Evolutionary conservation across 805 yeast genomes (phyloP), one percentile per base, ranked within the genome.

Genomic region (Groenewaldozyma salmanticensis): DNA sequence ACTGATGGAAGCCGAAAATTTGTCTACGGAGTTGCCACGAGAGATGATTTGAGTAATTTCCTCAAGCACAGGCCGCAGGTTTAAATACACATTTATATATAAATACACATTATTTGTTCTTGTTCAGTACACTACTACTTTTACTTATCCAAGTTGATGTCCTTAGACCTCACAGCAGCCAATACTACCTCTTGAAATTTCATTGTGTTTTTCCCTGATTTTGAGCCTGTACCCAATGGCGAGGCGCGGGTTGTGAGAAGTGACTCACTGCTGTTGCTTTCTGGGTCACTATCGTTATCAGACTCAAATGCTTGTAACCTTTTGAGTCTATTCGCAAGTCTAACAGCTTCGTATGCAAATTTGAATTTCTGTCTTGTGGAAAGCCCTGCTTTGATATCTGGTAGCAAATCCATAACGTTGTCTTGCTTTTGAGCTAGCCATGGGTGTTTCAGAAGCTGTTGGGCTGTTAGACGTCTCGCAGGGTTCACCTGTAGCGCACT

Each of bases 271-370:
- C 22, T 21, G 31, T 21, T 35, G 20, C 67, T 77, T 51, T 75
- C 83, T 24, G 70, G 75, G 27, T 70, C 77, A 37, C 68, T 70
- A 54, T 74, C 57, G 52, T 64, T 29, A 61, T 82, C 50, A 77
- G 53, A 42, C 70, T 77, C 35, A 38, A 34, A 20, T 19, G 36
- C 31, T 13, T 24, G 29, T 57, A 90, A 71, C 50, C 79, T 78
- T 54, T 74, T 68, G 59, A 90, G 77, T 58, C 83, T 74, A 61
- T 87, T 87, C 54, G 81, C 77, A 62, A 90, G 74, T 52, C 77
- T 77, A 39, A 90, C 88, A 55, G 85, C 68, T 58, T 86, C 92
- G 52, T 85, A 80, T 31, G 92, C 96, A 52, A 81, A 83, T 54
- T 79, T 77, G 66, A 92, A 79, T 61, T 82, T 87, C 54, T 74